Percentiles rank a stretch among this genome's conserved stretches.
phyloP scores from a whole-genome alignment of 805 yeast species.

The Nakazawaea populi region DNA sequence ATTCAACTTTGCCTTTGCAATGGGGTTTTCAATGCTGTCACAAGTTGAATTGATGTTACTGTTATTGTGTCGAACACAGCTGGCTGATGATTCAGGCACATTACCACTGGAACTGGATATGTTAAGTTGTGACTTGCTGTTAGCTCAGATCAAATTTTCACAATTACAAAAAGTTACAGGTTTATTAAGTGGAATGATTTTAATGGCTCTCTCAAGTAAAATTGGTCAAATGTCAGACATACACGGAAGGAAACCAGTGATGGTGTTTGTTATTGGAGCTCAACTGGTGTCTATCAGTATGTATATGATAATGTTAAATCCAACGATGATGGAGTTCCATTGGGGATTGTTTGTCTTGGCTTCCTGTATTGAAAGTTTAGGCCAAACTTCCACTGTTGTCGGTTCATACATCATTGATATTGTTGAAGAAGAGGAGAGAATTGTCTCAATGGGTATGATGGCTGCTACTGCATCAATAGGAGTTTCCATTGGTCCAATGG shows the following conservation, averaged over 20 bases:
- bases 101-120: neutral
- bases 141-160: slow-evolving; percentile 35
- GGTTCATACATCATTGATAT: slow-evolving; percentile 3
- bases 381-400: slow-evolving; percentile 14
- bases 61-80: slow-evolving; percentile 29
- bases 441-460: slow-evolving; percentile 1
- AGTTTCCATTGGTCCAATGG: slow-evolving; percentile 1
- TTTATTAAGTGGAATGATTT: slow-evolving; percentile 31
- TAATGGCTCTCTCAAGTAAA: slow-evolving; percentile 44
- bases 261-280: slow-evolving; percentile 18
- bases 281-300: neutral
- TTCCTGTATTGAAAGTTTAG: slow-evolving; percentile 11
- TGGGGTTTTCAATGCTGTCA: slow-evolving; percentile 27
- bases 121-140: slow-evolving; percentile 24
- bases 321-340: neutral
- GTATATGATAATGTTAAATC: neutral
- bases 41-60: slow-evolving; percentile 23
- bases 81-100: slow-evolving; percentile 6
- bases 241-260: slow-evolving; percentile 45
- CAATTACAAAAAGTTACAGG: slow-evolving; percentile 33
- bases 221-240: slow-evolving; percentile 54
- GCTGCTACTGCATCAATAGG: neutral
- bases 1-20: slow-evolving; percentile 33
- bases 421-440: slow-evolving; percentile 7
- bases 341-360: neutral